phyloP scores from a whole-genome alignment of 129 eudicot genomes.

The Chrysanthemum seticuspe region DNA sequence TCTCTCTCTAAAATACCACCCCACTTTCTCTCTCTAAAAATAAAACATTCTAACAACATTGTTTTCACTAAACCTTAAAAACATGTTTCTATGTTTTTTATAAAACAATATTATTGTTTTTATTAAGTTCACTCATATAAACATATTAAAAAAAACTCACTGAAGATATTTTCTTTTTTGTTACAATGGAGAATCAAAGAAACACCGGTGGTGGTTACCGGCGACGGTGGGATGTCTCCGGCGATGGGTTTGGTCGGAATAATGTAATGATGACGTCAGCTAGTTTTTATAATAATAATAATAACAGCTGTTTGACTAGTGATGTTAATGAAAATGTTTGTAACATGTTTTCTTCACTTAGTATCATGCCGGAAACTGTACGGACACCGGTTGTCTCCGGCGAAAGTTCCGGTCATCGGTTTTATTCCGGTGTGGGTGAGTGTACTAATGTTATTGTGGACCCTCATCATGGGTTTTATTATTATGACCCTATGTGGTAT shows the following conservation, averaged over 20 bases:
- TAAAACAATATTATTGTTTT: too few relatives aligned
- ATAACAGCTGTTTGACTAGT: too few relatives aligned
- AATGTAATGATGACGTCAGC: not conserved
- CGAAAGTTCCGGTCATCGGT: slow-evolving; percentile 25
- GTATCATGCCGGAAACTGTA: slow-evolving; percentile 15
- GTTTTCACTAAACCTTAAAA: too few relatives aligned
- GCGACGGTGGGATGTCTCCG: not conserved
- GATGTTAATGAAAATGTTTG: not conserved
- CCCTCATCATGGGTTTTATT: slow-evolving; percentile 27
- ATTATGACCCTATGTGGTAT: slow-evolving; percentile 21
- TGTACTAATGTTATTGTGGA: slow-evolving; percentile 32
- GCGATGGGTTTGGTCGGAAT: slow-evolving; percentile 18
- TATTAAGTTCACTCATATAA: too few relatives aligned
- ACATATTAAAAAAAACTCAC: not conserved
- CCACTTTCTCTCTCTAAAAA: not conserved
- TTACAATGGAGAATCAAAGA: not conserved
- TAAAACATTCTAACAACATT: too few relatives aligned
- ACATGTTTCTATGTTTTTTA: too few relatives aligned
- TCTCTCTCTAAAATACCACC: not conserved
- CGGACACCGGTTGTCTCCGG: slow-evolving; percentile 20
- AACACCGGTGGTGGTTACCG: slow-evolving; percentile 1
- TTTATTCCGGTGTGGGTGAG: slow-evolving; percentile 40
- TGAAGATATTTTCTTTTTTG: slow-evolving; percentile 4
- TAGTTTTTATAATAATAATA: too few relatives aligned
- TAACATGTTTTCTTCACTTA: slow-evolving; percentile 23